phyloP scores from a whole-genome alignment of 1,284 basidiomycete species.

The Fomitopsis pinicola region DNA sequence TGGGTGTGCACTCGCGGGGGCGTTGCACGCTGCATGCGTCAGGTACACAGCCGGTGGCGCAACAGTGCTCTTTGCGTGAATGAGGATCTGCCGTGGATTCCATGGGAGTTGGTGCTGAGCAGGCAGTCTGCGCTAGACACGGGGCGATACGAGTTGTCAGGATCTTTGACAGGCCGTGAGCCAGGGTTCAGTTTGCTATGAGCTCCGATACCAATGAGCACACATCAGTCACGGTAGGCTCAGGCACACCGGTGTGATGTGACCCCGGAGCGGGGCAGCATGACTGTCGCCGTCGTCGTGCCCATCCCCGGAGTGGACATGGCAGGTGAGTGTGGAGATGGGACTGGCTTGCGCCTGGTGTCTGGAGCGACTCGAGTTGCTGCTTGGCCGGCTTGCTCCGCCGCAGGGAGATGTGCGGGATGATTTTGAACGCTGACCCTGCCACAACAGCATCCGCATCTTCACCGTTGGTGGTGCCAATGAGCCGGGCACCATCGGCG shows the following conservation, averaged over 20 bases:
- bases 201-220: conserved; percentile 20
- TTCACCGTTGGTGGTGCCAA: conserved; percentile 15
- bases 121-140: conserved; percentile 93
- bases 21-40: too few species aligned
- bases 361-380: neutral
- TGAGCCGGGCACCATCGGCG: conserved; percentile 13
- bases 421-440: conserved; percentile 22
- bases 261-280: conserved; percentile 2
- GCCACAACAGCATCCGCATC: conserved; percentile 21
- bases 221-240: conserved; percentile 1
- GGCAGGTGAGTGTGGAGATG: conserved; percentile 1
- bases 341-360: conserved; percentile 3
- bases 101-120: too few species aligned
- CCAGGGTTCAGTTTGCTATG: conserved; percentile 80
- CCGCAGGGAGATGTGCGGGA: conserved; percentile 35
- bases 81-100: too few species aligned
- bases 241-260: conserved; percentile 40
- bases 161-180: conserved; percentile 75
- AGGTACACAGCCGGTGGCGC: too few species aligned
- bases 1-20: too few species aligned
- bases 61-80: too few species aligned
- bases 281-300: conserved; percentile 1
- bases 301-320: neutral
- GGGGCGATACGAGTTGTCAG: conserved; percentile 70
- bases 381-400: conserved; percentile 28